Conservation (phyloP, 192 early-diverging fungal species). For the Backusella australiensis region DNA sequence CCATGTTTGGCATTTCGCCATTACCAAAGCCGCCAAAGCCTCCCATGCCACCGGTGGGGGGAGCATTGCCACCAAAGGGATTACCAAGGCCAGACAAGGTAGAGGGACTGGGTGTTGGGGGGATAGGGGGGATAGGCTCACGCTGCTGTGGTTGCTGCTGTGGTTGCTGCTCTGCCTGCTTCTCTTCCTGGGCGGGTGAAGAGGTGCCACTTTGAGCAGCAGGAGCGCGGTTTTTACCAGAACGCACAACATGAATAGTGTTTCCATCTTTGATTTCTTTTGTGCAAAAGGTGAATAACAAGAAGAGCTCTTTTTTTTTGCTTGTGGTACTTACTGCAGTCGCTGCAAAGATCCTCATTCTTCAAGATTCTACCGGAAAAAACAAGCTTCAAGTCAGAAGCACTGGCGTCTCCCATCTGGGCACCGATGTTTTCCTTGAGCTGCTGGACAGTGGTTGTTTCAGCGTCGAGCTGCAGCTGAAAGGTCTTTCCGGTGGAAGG, state of each 20-base stretch:
- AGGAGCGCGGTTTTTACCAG: constrained; percentile 38
- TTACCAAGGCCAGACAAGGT: not conserved
- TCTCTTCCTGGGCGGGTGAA: constrained; percentile 19
- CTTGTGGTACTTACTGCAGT: constrained; percentile 59
- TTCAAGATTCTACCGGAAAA: constrained; percentile 92
- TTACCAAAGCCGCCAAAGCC: constrained; percentile 3
- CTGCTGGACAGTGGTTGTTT: constrained; percentile 56
- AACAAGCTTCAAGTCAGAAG: constrained; percentile 77
- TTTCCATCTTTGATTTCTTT: constrained; percentile 74
- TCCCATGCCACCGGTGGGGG: not conserved
- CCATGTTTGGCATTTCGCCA: constrained; percentile 21
- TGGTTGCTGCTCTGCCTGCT: constrained; percentile 22
- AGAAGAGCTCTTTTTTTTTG: not conserved
- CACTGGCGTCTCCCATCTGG: constrained; percentile 47
- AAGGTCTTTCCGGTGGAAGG: constrained; percentile 50
- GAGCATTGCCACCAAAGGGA: not conserved
- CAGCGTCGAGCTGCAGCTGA: constrained; percentile 45
- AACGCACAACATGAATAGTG: constrained; percentile 89
- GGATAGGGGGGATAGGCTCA: constrained; percentile 19
- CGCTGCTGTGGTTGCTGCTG: not conserved
- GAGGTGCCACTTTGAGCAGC: not conserved
- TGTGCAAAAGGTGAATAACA: not conserved
- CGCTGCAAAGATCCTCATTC: constrained; percentile 73
- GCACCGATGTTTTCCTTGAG: constrained; percentile 74
- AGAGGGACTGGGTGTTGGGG: constrained; percentile 5